Evolutionary conservation across 2,329 filamentous ascomycete species (phyloP).

Genomic region (Dactylellina cionopaga): DNA sequence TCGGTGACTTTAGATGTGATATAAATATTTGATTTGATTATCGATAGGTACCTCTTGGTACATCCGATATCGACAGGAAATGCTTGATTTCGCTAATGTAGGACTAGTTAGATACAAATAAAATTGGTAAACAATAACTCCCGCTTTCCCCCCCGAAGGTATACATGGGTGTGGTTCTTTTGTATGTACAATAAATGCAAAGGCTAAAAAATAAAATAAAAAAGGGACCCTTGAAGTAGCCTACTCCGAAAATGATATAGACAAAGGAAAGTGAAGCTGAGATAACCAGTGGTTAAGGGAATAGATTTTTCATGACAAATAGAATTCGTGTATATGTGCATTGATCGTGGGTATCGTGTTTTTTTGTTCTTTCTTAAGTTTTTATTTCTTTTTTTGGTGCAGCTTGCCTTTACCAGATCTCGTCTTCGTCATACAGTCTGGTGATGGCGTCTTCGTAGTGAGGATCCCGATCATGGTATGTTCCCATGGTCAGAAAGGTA

Average conservation of each 20-base stretch:
- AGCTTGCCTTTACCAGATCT: slow-evolving; percentile 53
- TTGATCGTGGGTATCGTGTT: slow-evolving; percentile 49
- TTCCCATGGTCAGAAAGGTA: slow-evolving; percentile 36
- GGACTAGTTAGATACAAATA: too few relatives aligned
- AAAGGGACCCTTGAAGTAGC: slow-evolving; percentile 15
- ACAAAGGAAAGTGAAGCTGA: slow-evolving; percentile 32
- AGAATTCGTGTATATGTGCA: slow-evolving; percentile 41
- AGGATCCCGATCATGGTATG: slow-evolving; percentile 31
- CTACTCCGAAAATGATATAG: slow-evolving; percentile 30
- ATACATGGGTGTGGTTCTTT: slow-evolving; percentile 46
- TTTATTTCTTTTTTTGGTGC: slow-evolving; percentile 23
- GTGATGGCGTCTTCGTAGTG: slow-evolving; percentile 49
- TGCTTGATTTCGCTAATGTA: slow-evolving; percentile 37
- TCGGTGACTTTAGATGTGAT: slow-evolving; percentile 7
- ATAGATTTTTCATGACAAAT: slow-evolving; percentile 48
- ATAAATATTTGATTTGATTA: slow-evolving; percentile 12
- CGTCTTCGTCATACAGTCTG: slow-evolving; percentile 48
- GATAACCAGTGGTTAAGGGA: slow-evolving; percentile 23
- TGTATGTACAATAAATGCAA: slow-evolving; percentile 43
- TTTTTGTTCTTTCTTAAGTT: slow-evolving; percentile 14
- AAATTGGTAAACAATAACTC: slow-evolving; percentile 40
- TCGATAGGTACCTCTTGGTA: slow-evolving; percentile 15
- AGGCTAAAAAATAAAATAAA: slow-evolving; percentile 2
- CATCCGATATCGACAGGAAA: slow-evolving; percentile 24
- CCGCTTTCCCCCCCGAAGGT: slow-evolving; percentile 42